Percentiles rank a stretch among this genome's conserved stretches.
phyloP scores from a whole-genome alignment of 2,329 filamentous ascomycete genomes.

The Bipolaris victoriae region DNA sequence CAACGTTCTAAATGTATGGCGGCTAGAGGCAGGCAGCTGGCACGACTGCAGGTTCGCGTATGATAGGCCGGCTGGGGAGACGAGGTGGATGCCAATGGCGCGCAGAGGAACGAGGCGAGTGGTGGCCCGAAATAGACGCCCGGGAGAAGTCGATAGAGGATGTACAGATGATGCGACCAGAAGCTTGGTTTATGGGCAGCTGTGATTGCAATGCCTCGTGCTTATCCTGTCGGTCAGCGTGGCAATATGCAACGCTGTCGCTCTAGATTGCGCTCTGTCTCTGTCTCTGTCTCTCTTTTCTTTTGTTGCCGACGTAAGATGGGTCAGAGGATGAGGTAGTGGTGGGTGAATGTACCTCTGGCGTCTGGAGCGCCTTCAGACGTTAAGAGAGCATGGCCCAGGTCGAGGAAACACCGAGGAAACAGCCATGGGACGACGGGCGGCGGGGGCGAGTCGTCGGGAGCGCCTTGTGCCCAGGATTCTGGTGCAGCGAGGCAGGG shows the following conservation, averaged over 20 bases:
- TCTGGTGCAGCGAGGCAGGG: conserved; percentile 27
- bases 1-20: conserved; percentile 48
- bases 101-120: conserved; percentile 33
- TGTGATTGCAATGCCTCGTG: conserved; percentile 28
- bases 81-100: conserved; percentile 41
- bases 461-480: conserved; percentile 26
- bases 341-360: conserved; percentile 16
- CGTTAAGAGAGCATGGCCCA: conserved; percentile 12
- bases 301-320: conserved; percentile 16
- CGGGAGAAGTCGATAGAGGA: conserved; percentile 45
- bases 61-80: conserved; percentile 45
- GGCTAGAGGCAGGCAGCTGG: conserved; percentile 40
- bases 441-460: conserved; percentile 28
- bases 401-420: conserved; percentile 18
- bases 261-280: background rate
- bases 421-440: conserved; percentile 20
- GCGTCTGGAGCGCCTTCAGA: conserved; percentile 22
- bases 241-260: conserved; percentile 3
- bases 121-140: conserved; percentile 51
- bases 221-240: conserved; percentile 35
- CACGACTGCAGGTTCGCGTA: conserved; percentile 36
- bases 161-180: conserved; percentile 33
- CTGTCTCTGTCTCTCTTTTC: background rate
- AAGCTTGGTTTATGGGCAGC: conserved; percentile 31
- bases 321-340: conserved; percentile 24